These are phyloP conservation scores for Fulvia fulva DNA, from an alignment of 2,329 filamentous ascomycete genomes.

Conservation along the genomic window DNA sequence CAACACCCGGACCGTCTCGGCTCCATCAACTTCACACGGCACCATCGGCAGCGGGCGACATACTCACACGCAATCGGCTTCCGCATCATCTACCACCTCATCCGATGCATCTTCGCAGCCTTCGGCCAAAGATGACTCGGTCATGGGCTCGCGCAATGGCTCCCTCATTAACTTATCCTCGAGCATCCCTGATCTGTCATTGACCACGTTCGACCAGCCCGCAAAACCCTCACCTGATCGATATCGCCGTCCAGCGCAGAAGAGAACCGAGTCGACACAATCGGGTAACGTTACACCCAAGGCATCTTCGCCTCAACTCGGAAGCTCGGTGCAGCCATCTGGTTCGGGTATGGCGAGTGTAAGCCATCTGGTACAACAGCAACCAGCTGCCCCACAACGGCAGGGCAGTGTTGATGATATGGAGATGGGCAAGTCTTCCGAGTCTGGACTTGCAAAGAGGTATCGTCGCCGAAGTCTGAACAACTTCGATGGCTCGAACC, in stretches of 20 bases:
- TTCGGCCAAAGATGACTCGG: slow-evolving; percentile 35
- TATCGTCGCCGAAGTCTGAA: slow-evolving; percentile 81
- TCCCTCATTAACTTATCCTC: slow-evolving; percentile 48
- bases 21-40: slow-evolving; percentile 39
- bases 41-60: slow-evolving; percentile 28
- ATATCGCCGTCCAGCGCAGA: slow-evolving; percentile 67
- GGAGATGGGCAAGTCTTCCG: slow-evolving; percentile 54
- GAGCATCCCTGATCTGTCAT: slow-evolving; percentile 51
- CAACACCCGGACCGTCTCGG: slow-evolving; percentile 51
- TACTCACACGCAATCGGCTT: slow-evolving; percentile 36
- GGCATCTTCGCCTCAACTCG: slow-evolving; percentile 21
- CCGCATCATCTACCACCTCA: slow-evolving; percentile 48
- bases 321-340: slow-evolving; percentile 45
- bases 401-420: slow-evolving; percentile 64
- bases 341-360: slow-evolving; percentile 54
- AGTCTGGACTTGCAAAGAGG: slow-evolving; percentile 67
- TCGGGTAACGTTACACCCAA: slow-evolving; percentile 36
- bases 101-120: slow-evolving; percentile 40
- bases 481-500: slow-evolving; percentile 48
- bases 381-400: slow-evolving; percentile 18
- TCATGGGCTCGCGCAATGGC: slow-evolving; percentile 30
- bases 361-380: slow-evolving; percentile 43
- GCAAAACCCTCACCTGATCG: slow-evolving; percentile 73
- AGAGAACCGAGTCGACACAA: slow-evolving; percentile 45
- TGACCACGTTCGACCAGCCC: slow-evolving; percentile 54